A percentile compares a stretch with the other conserved stretches of the same genome.
These are phyloP conservation scores for Triticum urartu DNA, from an alignment of 176 grass and related monocot species.

Conservation along the genomic window DNA sequence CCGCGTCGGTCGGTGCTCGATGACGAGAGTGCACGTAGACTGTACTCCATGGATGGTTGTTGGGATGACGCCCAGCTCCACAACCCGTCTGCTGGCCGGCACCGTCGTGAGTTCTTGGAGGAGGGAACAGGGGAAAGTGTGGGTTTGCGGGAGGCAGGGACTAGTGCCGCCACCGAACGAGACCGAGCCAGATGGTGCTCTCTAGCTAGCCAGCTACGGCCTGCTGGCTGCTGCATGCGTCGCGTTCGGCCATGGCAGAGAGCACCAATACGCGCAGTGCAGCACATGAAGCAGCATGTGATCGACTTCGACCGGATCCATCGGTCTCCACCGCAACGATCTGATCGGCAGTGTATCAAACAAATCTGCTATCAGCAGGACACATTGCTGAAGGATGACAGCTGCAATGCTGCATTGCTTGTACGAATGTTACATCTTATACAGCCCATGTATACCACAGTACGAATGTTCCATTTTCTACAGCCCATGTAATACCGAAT, in stretches of 20 bases:
- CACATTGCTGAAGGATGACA: too few species aligned
- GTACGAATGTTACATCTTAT: too few species aligned
- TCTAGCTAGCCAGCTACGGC: constrained; percentile 15
- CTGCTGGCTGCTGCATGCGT: constrained; percentile 16
- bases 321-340: too few species aligned
- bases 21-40: not conserved
- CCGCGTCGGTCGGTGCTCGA: not conserved
- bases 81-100: too few species aligned
- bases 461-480: too few species aligned
- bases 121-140: not conserved
- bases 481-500: too few species aligned
- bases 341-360: too few species aligned
- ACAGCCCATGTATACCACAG: too few species aligned
- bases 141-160: constrained; percentile 20
- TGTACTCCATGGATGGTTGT: constrained; percentile 26
- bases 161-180: constrained; percentile 13
- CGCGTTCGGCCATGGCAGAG: not conserved
- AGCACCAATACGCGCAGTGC: not conserved
- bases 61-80: not conserved
- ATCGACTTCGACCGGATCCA: too few species aligned
- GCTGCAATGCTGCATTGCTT: too few species aligned
- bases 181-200: not conserved
- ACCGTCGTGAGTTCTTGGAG: not conserved
- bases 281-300: too few species aligned
- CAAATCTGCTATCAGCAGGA: too few species aligned